These are phyloP conservation scores for Capronia americana DNA, from an alignment of 2,329 filamentous ascomycete genomes.

Conservation along the genomic window DNA sequence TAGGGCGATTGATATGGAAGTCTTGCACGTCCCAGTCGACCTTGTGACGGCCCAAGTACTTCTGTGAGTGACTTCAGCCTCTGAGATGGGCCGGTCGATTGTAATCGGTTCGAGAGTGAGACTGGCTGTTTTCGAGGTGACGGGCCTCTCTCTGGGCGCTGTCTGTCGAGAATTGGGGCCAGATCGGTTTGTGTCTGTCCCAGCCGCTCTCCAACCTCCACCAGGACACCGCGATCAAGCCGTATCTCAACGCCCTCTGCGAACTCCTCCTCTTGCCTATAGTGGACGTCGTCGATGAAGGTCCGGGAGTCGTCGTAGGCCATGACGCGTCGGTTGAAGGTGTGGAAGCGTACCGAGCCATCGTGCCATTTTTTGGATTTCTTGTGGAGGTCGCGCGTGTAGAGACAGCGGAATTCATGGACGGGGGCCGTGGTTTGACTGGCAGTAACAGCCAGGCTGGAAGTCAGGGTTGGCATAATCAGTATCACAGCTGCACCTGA, in stretches of 20 bases:
- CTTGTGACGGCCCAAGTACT: conserved; percentile 69
- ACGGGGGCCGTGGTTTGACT: conserved; percentile 74
- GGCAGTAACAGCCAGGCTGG: conserved; percentile 50
- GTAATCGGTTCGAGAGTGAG: conserved; percentile 42
- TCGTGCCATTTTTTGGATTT: conserved; percentile 96
- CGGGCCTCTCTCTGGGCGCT: conserved; percentile 43
- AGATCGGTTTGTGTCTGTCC: conserved; percentile 78
- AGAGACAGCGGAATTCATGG: conserved; percentile 82
- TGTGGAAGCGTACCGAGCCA: conserved; percentile 84
- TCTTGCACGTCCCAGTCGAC: conserved; percentile 66
- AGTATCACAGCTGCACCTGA: conserved; percentile 11
- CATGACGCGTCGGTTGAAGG: conserved; percentile 90
- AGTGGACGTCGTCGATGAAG: conserved; percentile 84
- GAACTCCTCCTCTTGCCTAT: conserved; percentile 71
- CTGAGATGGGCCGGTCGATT: conserved; percentile 53
- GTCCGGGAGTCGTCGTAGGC: conserved; percentile 83
- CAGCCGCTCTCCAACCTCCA: conserved; percentile 80
- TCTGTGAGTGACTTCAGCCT: conserved; percentile 67
- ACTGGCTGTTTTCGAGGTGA: conserved; percentile 43
- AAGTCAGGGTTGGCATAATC: conserved; percentile 28
- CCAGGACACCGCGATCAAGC: conserved; percentile 76
- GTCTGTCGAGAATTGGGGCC: conserved; percentile 74
- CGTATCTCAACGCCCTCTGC: conserved; percentile 82
- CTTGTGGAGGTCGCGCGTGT: conserved; percentile 80
- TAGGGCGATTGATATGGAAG: conserved; percentile 69